A percentile compares a stretch with the other conserved stretches of the same genome.
Conservation (phyloP, 345 rosid genomes). For the Brassica carinata region DNA sequence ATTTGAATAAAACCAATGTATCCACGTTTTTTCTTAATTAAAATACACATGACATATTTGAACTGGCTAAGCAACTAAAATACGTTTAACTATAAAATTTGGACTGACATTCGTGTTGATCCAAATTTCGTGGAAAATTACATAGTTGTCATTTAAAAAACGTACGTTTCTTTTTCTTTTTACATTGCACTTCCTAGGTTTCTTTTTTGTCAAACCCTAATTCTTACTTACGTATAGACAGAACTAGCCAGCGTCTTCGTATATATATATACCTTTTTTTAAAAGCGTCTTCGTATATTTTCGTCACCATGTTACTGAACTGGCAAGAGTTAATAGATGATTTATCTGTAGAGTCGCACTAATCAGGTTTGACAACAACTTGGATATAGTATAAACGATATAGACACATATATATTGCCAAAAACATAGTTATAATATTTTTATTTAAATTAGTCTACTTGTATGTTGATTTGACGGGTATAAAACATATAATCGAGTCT, state of each 20-base stretch:
- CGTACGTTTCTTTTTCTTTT: background rate
- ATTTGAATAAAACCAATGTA: background rate
- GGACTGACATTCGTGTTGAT: background rate
- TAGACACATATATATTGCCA: background rate
- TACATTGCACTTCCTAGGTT: slow-evolving; percentile 1
- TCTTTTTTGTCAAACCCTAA: slow-evolving; percentile 25
- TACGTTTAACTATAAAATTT: background rate
- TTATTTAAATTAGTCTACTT: background rate
- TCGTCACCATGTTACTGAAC: background rate
- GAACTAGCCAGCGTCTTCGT: slow-evolving; percentile 2
- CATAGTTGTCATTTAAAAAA: background rate
- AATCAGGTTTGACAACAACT: slow-evolving; percentile 1
- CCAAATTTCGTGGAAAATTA: background rate
- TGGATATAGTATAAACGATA: background rate
- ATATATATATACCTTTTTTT: background rate
- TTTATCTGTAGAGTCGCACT: background rate
- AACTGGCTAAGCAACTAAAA: background rate
- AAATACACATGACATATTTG: background rate
- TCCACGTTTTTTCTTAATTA: background rate
- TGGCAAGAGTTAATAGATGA: background rate
- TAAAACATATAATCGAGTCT: background rate
- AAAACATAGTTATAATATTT: background rate
- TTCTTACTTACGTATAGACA: background rate
- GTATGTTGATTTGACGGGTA: background rate
- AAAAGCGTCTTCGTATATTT: background rate